Evolutionary conservation across 2,329 filamentous ascomycete genomes (phyloP).

Genomic region (Phoma sp.): DNA sequence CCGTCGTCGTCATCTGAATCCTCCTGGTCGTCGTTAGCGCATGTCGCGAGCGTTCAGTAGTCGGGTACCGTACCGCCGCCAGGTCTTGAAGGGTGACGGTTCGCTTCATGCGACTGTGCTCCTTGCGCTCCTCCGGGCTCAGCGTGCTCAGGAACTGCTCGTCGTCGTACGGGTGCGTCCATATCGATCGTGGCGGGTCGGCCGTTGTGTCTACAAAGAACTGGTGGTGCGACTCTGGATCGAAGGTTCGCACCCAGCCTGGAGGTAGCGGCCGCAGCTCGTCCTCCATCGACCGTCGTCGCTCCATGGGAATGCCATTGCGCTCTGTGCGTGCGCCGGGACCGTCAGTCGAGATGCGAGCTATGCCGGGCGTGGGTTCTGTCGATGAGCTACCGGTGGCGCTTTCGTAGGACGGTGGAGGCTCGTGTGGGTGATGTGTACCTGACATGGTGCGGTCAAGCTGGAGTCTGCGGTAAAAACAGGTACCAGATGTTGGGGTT

Average conservation of each 20-base stretch:
- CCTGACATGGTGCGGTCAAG: constrained; percentile 10
- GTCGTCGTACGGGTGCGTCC: constrained; percentile 69
- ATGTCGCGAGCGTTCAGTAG: no score
- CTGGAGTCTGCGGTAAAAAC: neutral
- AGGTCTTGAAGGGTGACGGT: constrained; percentile 54
- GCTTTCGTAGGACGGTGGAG: constrained; percentile 45
- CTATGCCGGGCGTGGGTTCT: constrained; percentile 29
- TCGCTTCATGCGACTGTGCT: constrained; percentile 50
- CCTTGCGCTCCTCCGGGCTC: constrained; percentile 57
- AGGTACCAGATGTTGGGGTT: neutral
- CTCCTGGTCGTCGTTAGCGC: no score
- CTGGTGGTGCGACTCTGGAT: constrained; percentile 62
- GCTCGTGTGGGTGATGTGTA: constrained; percentile 29
- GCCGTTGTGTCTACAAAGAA: constrained; percentile 68
- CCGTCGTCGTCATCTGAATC: constrained; percentile 42
- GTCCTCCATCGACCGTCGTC: constrained; percentile 68
- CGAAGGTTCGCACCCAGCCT: constrained; percentile 66
- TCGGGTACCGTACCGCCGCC: no score
- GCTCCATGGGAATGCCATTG: constrained; percentile 62
- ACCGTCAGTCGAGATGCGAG: constrained; percentile 41
- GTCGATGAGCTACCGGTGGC: constrained; percentile 35
- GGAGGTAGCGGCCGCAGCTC: constrained; percentile 61
- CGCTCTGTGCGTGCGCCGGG: constrained; percentile 46
- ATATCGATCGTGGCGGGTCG: constrained; percentile 64
- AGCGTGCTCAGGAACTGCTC: constrained; percentile 60